phyloP scores from a whole-genome alignment of 1,284 basidiomycete species.

The Ustilago hordei region DNA sequence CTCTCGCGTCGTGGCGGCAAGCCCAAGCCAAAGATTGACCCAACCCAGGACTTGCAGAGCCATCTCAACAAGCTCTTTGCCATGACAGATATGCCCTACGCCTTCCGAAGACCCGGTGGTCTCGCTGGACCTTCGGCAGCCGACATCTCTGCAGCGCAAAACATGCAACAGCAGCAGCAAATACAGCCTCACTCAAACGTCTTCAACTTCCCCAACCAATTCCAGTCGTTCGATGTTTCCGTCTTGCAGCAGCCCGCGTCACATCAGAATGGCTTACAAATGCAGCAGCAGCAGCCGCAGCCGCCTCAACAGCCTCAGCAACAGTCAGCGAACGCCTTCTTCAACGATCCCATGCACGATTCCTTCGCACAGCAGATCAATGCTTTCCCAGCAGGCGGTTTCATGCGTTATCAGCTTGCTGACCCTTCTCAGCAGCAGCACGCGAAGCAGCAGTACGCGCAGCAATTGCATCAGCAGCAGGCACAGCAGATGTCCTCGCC shows the following conservation, averaged over 20 bases:
- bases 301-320: neutral
- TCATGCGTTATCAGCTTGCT: constrained; percentile 30
- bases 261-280: constrained; percentile 7
- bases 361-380: constrained; percentile 19
- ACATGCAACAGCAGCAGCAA: constrained; percentile 16
- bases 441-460: neutral
- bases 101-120: constrained; percentile 55
- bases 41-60: constrained; percentile 47
- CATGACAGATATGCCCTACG: constrained; percentile 58
- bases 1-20: constrained; percentile 63
- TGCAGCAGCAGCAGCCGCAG: constrained; percentile 7
- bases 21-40: constrained; percentile 60
- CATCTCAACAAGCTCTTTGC: constrained; percentile 60
- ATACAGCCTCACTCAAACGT: constrained; percentile 31
- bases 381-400: constrained; percentile 25
- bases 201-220: constrained; percentile 35
- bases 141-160: constrained; percentile 9
- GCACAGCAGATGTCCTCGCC: neutral
- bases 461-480: constrained; percentile 10
- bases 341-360: constrained; percentile 21
- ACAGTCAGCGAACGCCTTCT: constrained; percentile 4
- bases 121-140: constrained; percentile 33
- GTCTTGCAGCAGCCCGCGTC: constrained; percentile 27
- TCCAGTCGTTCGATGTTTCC: constrained; percentile 31
- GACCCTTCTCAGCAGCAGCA: constrained; percentile 10